A percentile compares a stretch with the other conserved stretches of the same genome.
Conservation (phyloP, 2,329 filamentous ascomycete species). For the Epichloe sylvatica region DNA sequence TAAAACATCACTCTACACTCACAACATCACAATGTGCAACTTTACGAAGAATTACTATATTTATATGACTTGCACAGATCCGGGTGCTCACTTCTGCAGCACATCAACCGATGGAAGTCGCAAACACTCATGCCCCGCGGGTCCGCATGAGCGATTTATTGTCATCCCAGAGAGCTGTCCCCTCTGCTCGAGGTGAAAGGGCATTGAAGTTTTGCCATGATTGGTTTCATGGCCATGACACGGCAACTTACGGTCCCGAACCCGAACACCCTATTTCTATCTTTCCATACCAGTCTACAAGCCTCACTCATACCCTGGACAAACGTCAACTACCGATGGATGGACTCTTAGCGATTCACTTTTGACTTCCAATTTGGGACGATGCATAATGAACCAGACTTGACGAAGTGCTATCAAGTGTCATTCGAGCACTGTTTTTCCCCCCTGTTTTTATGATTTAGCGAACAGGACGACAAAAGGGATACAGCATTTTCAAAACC, state of each 20-base stretch:
- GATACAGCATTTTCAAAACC: not conserved
- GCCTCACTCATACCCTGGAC: no score
- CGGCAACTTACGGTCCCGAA: no score
- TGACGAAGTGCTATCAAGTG: not conserved
- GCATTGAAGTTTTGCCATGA: no score
- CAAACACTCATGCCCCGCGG: constrained; percentile 42
- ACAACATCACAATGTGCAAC: constrained; percentile 35
- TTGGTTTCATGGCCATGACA: no score
- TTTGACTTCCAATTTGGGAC: not conserved
- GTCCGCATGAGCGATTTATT: constrained; percentile 63
- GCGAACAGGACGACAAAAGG: not conserved
- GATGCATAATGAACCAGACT: not conserved
- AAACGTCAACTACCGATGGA: not conserved
- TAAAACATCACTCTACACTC: no score
- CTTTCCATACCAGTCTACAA: no score
- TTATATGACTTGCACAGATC: constrained; percentile 56
- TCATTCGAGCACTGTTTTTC: not conserved
- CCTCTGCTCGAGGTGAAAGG: constrained; percentile 25
- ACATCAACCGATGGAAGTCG: constrained; percentile 53
- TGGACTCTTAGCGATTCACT: not conserved
- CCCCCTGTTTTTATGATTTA: not conserved
- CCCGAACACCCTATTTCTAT: no score
- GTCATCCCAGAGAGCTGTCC: constrained; percentile 49
- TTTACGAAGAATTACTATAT: constrained; percentile 68
- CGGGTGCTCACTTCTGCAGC: constrained; percentile 55